Conservation (phyloP, 441 rosid genomes). For the Omphalea diandra region DNA sequence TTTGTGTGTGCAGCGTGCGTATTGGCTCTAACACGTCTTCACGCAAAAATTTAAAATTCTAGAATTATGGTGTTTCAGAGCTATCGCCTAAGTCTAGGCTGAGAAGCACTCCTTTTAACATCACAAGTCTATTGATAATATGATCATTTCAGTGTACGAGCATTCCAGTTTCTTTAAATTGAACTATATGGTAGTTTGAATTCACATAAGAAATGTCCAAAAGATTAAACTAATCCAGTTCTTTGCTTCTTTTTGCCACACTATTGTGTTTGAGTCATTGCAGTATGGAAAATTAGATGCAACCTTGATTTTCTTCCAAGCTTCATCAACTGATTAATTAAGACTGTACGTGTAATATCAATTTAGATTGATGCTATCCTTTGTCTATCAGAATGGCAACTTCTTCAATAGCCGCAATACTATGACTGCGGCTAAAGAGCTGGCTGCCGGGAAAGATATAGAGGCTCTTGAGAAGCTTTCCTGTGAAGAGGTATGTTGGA, state of each 20-base stretch:
- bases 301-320: background rate
- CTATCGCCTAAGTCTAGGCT: background rate
- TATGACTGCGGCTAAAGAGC: conserved; percentile 44
- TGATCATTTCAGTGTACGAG: background rate
- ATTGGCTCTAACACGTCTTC: background rate
- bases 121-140: background rate
- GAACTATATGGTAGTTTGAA: too few relatives aligned
- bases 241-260: background rate
- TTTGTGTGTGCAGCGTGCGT: background rate
- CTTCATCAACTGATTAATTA: background rate
- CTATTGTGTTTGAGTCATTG: too few relatives aligned
- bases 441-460: conserved; percentile 51
- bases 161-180: too few relatives aligned
- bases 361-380: background rate
- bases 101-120: background rate
- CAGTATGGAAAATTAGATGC: background rate
- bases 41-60: background rate
- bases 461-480: conserved; percentile 50
- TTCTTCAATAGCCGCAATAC: conserved; percentile 43
- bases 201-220: too few relatives aligned
- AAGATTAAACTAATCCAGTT: too few relatives aligned
- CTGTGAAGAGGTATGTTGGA: conserved; percentile 43
- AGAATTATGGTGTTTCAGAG: background rate
- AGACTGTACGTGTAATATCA: background rate
- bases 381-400: conserved; percentile 42